Evolutionary conservation across 1,139 yeast genomes (phyloP), one percentile per base, ranked within the genome.

Genomic region (Yamadazyma triangularis): DNA sequence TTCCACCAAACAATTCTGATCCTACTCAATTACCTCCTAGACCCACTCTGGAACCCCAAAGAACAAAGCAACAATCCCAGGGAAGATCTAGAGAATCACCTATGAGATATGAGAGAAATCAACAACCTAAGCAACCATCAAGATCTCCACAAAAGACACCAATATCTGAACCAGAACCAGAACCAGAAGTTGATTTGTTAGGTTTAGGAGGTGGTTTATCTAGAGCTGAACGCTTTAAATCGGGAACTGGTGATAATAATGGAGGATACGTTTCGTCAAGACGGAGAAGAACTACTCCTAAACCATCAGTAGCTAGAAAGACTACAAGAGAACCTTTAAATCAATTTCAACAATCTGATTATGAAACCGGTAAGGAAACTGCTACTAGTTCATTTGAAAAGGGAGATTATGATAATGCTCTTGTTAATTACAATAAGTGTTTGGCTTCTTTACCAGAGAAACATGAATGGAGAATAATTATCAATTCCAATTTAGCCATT

Each of bases 361-460:
- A 75, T 47, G 65, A 66, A 4, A 73, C 73, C n/a, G 64, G 73
- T 14, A 76, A 85, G 38, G 60, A 61, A 12, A 67, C 70, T 21
- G 97, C 88, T 4, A 61, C 77, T 3, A 69, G 67, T 19, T 70
- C 79, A 1, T 91, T 79, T 59, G 73, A 73, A 35, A 70, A 77
- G 11, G 98, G 99, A n/a, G 91, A 91, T 52, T 93, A 83, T 52
- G 55, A 77, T 6, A 56, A 64, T 6, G 91, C 98, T 0, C 64
- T 76, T 12, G 68, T 64, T 15, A 65, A 68, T 31, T 93, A 85
- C 49, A 61, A 73, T 13, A 63, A 69, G 26, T 80, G 95, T 21
- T 60, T 87, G 24, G 59, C 66, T 15, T 62, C 77, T 2, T 61
- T 88, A 6, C 95, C 96, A 0, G 44, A 51, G 1, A 60, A 60